Evolutionary conservation across 2,329 filamentous ascomycete genomes (phyloP).

Genomic region (Cercospora sp.): DNA sequence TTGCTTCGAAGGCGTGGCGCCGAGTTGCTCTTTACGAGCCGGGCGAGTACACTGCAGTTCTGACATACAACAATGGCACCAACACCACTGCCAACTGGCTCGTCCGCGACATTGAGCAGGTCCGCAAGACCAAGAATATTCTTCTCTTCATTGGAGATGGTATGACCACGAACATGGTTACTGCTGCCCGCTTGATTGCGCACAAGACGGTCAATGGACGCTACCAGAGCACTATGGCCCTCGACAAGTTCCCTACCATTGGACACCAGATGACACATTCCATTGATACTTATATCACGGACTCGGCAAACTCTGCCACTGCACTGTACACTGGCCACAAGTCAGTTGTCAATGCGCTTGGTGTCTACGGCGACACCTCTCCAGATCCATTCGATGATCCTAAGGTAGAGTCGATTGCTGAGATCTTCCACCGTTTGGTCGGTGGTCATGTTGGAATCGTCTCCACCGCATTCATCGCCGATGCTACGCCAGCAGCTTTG

Average conservation of each 20-base stretch:
- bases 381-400: slow-evolving; percentile 75
- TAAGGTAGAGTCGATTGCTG: slow-evolving; percentile 80
- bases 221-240: slow-evolving; percentile 68
- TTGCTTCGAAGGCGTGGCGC: slow-evolving; percentile 76
- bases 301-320: slow-evolving; percentile 81
- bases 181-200: slow-evolving; percentile 73
- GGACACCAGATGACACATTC: slow-evolving; percentile 89
- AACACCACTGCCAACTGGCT: slow-evolving; percentile 74
- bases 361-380: slow-evolving; percentile 78
- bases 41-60: slow-evolving; percentile 73
- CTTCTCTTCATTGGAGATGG: slow-evolving; percentile 78
- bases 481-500: slow-evolving; percentile 78
- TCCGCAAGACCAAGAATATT: slow-evolving; percentile 71
- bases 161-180: slow-evolving; percentile 62
- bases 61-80: slow-evolving; percentile 72
- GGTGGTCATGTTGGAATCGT: slow-evolving; percentile 63
- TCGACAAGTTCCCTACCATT: slow-evolving; percentile 73
- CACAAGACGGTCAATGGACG: slow-evolving; percentile 84
- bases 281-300: slow-evolving; percentile 78
- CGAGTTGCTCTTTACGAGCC: slow-evolving; percentile 74
- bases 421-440: slow-evolving; percentile 71
- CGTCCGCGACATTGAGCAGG: slow-evolving; percentile 68
- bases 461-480: slow-evolving; percentile 77
- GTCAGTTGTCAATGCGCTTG: slow-evolving; percentile 77
- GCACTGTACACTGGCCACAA: slow-evolving; percentile 83